Evolutionary conservation across 129 eudicot genomes (phyloP).

Genomic region (Sambucus nigra): DNA sequence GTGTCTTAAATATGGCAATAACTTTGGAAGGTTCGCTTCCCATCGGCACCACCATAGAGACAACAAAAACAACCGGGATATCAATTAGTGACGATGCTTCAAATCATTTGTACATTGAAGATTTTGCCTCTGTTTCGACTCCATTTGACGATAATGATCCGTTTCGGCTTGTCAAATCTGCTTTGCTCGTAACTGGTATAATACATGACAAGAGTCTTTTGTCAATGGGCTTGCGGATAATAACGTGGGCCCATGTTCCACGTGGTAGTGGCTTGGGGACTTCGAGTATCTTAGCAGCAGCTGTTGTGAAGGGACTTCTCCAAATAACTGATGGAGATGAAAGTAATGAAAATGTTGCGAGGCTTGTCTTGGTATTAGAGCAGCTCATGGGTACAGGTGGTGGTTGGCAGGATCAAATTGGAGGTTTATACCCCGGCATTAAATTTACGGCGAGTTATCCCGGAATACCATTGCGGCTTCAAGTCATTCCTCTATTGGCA

Average conservation of each 20-base stretch:
- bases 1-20: constrained; percentile 93
- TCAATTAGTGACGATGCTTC: constrained; percentile 53
- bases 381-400: constrained; percentile 99
- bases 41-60: constrained; percentile 68
- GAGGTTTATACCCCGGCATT: constrained; percentile 92
- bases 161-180: constrained; percentile 94
- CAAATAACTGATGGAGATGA: constrained; percentile 71
- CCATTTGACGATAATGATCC: constrained; percentile 82
- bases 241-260: constrained; percentile 93
- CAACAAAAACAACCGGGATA: constrained; percentile 43
- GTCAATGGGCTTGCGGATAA: constrained; percentile 47
- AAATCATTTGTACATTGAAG: constrained; percentile 43
- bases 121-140: constrained; percentile 42
- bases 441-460: constrained; percentile 79
- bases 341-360: constrained; percentile 75
- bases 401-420: constrained; percentile 96
- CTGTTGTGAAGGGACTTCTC: constrained; percentile 92
- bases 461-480: constrained; percentile 90
- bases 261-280: constrained; percentile 99
- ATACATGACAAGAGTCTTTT: constrained; percentile 29
- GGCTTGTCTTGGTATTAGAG: constrained; percentile 89
- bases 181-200: constrained; percentile 72
- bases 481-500: constrained; percentile 71
- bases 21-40: constrained; percentile 68
- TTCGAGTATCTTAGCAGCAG: constrained; percentile 95